Evolutionary conservation across 306 rosid species (phyloP), one percentile per base, ranked within the genome.

Genomic region (Medicago arabica): DNA sequence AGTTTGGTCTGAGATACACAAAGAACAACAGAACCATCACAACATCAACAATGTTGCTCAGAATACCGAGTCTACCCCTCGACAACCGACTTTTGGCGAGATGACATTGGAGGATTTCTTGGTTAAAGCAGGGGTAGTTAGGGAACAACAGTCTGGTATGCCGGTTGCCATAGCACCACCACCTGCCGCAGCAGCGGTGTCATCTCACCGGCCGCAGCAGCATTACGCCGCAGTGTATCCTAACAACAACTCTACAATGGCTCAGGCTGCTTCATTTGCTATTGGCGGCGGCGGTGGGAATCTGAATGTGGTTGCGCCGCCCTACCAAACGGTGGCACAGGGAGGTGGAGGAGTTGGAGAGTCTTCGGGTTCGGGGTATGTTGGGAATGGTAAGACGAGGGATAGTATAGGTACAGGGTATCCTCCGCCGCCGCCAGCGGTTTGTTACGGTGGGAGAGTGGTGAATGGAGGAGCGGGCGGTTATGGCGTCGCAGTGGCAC

Each of bases 71-170:
- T 51, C 85, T 59, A 78, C 87, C 38, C 65, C 88, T 44, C 90
- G 97, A 61, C 97, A 90, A 78, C 89, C 91, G 0, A 95, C 98
- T 19, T 95, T 92, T 15, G 93, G 93, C 14, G 97, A 92, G 83
- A 90, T 95, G 97, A 95, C 98, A 3, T 61, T 95, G 83, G 98
- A 95, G 84, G 98, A 92, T 80, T 95, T 95, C 76, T 82, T 95
- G 80, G 72, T 92, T 15, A 95, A 89, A 76, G 98, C 98, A 1
- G 98, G 98, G 73, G 84, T 95, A 11, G 96, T 90, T 31, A 53
- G 92, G 69, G 98, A 92, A 81, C 76, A 78, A 4, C 77, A 78
- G 2, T 34, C 53, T 8, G 15, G 67, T 7, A 21, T 13, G 31
- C 67, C 15, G 1, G 25, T 13, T 38, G 21, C 60, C 3, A 2